These are phyloP conservation scores for Tarenaya hassleriana DNA, from an alignment of 345 rosid genomes.

Conservation along the genomic window DNA sequence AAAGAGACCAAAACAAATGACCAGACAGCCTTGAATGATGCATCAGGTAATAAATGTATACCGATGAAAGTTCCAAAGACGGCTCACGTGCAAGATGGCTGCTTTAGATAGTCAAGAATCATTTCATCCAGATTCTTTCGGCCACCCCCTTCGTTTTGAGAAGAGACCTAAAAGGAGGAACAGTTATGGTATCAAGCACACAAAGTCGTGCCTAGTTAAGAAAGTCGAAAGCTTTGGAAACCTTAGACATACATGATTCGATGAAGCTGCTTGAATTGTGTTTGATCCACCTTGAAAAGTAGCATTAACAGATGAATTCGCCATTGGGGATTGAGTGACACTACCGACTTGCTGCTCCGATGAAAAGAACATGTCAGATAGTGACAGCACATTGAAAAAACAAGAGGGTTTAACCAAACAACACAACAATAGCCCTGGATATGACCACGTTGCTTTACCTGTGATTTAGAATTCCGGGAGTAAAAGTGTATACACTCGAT, in stretches of 20 bases:
- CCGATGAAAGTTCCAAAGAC: neutral
- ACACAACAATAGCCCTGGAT: neutral
- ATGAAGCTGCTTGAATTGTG: conserved; percentile 33
- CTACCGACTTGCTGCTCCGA: conserved; percentile 34
- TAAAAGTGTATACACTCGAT: conserved; percentile 74
- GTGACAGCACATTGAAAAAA: too few species aligned
- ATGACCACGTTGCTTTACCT: conserved; percentile 35
- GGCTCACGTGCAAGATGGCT: conserved; percentile 69
- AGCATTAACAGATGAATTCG: conserved; percentile 26
- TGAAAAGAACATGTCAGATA: conserved; percentile 8
- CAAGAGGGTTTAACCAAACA: too few species aligned
- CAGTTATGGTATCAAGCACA: neutral
- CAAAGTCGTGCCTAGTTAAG: neutral
- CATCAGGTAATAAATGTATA: too few species aligned
- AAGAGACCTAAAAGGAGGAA: conserved; percentile 33
- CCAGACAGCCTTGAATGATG: neutral
- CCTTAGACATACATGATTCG: conserved; percentile 48
- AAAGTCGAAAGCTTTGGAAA: neutral
- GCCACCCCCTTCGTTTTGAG: conserved; percentile 46
- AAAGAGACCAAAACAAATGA: neutral
- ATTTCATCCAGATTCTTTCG: conserved; percentile 65
- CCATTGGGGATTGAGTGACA: conserved; percentile 32
- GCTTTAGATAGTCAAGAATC: conserved; percentile 73
- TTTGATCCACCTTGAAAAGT: conserved; percentile 27
- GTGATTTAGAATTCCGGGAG: conserved; percentile 48